Evolutionary conservation across 331 rosid genomes (phyloP).

Genomic region (Malus hybrid): DNA sequence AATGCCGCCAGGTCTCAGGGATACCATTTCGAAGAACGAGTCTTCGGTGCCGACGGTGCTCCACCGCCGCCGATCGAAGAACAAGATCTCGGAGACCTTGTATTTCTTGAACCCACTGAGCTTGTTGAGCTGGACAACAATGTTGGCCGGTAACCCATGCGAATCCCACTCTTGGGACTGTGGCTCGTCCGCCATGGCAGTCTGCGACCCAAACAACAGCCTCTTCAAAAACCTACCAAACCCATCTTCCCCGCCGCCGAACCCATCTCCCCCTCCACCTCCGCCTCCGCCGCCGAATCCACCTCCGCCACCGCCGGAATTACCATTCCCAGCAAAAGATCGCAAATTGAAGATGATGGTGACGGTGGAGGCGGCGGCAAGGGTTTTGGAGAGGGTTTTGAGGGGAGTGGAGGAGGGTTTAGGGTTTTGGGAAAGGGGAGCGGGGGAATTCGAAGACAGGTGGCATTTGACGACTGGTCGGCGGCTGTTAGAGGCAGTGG

Average conservation of each 20-base stretch:
- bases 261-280: constrained; percentile 12
- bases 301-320: constrained; percentile 20
- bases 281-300: constrained; percentile 14
- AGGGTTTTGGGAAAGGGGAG: constrained; percentile 26
- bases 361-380: constrained; percentile 56
- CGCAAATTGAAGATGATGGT: constrained; percentile 36
- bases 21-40: constrained; percentile 89
- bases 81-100: constrained; percentile 68
- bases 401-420: constrained; percentile 16
- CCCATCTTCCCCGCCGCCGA: constrained; percentile 28
- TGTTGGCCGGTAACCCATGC: constrained; percentile 84
- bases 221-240: constrained; percentile 52
- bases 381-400: constrained; percentile 46
- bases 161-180: constrained; percentile 73
- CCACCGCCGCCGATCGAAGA: constrained; percentile 64
- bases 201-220: constrained; percentile 38
- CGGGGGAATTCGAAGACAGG: not conserved
- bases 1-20: constrained; percentile 63
- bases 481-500: not conserved
- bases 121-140: constrained; percentile 68
- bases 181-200: constrained; percentile 62
- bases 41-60: constrained; percentile 63
- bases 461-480: constrained; percentile 28
- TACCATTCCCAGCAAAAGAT: constrained; percentile 20
- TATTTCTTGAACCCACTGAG: constrained; percentile 88